These are phyloP conservation scores for Suhomyces pyralidae DNA, from an alignment of 805 yeast genomes.

Conservation along the genomic window DNA sequence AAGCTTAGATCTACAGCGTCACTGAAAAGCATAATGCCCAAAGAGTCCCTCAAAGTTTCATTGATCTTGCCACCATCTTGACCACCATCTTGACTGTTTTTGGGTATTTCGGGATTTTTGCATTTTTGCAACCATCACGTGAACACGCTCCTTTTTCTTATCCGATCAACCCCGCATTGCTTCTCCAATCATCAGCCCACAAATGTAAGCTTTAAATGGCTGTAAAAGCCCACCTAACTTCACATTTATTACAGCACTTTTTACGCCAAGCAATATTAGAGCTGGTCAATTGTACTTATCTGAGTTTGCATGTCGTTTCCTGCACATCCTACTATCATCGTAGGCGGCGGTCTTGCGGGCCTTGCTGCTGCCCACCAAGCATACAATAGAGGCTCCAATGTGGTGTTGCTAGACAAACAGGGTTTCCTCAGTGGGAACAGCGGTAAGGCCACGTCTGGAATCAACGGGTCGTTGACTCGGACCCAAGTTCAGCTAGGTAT, in stretches of 20 bases:
- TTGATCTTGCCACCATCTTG: no score
- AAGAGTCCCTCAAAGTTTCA: no score
- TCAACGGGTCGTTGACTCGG: constrained; percentile 67
- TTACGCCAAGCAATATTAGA: no score
- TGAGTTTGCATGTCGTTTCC: constrained; percentile 15
- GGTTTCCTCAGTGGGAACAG: constrained; percentile 63
- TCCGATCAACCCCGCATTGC: background rate
- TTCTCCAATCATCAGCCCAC: background rate
- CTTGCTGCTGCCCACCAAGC: constrained; percentile 60
- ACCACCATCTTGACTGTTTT: no score
- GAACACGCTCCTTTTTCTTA: background rate
- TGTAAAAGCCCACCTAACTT: no score
- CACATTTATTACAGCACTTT: no score
- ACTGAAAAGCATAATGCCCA: no score
- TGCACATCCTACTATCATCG: constrained; percentile 45
- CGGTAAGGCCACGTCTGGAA: constrained; percentile 66
- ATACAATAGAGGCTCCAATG: constrained; percentile 50
- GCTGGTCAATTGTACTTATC: no score
- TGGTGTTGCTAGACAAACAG: constrained; percentile 55
- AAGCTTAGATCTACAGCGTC: no score
- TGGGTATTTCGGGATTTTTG: no score
- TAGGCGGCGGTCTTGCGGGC: constrained; percentile 68
- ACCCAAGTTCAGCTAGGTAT: constrained; percentile 52
- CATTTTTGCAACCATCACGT: no score
- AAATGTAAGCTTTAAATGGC: background rate